Conservation (phyloP, 345 rosid genomes). For the Gossypium turneri region DNA sequence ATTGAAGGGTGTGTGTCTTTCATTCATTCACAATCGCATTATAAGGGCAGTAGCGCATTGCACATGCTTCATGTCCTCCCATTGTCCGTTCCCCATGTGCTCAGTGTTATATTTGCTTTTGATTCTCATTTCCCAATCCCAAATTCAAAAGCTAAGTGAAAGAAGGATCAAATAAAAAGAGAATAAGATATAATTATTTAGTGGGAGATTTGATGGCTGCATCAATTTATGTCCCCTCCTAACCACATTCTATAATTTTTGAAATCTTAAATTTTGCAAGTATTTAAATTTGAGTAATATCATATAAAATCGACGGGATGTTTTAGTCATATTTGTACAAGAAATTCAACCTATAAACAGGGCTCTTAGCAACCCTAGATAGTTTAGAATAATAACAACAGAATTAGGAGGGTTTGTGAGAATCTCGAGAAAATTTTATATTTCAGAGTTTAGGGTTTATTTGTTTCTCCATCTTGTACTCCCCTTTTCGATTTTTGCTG, state of each 20-base stretch:
- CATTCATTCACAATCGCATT: background rate
- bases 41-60: background rate
- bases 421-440: too few relatives aligned
- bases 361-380: too few relatives aligned
- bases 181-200: background rate
- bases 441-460: too few relatives aligned
- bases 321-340: too few relatives aligned
- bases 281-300: too few relatives aligned
- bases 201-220: background rate
- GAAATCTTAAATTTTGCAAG: too few relatives aligned
- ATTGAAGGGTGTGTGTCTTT: background rate
- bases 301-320: too few relatives aligned
- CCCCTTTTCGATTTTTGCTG: rapidly evolving
- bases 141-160: background rate
- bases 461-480: too few relatives aligned
- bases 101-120: background rate
- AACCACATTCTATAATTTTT: too few relatives aligned
- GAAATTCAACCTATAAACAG: too few relatives aligned
- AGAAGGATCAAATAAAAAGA: background rate
- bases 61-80: slow-evolving; percentile 2
- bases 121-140: slow-evolving; percentile 7
- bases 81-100: background rate
- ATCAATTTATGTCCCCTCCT: background rate
- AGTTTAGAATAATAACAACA: too few relatives aligned
- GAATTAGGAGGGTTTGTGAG: too few relatives aligned